Evolutionary conservation across 176 grass and related monocot genomes (phyloP).

Genomic region (Bromus sterilis): DNA sequence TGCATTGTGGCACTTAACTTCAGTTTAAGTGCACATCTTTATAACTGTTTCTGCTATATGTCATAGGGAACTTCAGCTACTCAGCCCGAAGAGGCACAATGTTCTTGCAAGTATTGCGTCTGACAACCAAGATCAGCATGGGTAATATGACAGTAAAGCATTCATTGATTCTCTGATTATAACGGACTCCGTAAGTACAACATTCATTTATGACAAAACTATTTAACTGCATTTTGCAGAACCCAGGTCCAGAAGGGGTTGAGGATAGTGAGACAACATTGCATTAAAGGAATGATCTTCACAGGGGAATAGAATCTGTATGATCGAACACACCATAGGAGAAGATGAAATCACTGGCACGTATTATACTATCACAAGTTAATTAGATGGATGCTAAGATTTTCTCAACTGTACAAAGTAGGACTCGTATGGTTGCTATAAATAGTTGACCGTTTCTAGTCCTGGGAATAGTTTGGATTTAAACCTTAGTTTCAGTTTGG

Average conservation of each 20-base stretch:
- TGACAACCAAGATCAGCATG: conserved; percentile 43
- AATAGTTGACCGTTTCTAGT: not conserved
- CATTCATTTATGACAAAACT: conserved; percentile 5
- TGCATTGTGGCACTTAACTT: not conserved
- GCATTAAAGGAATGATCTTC: not conserved
- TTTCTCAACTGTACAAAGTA: not conserved
- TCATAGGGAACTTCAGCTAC: conserved; percentile 44
- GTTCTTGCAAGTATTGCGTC: conserved; percentile 56
- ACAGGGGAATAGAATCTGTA: not conserved
- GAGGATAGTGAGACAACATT: not conserved
- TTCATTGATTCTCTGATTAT: not conserved
- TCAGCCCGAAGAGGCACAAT: conserved; percentile 47
- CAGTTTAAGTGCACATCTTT: conserved; percentile 10
- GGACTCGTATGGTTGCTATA: not conserved
- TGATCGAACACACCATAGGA: not conserved
- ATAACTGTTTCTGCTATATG: conserved; percentile 7
- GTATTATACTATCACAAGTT: not conserved
- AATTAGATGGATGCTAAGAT: not conserved
- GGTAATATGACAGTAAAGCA: not conserved
- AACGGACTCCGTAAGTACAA: not conserved
- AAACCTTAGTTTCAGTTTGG: no score
- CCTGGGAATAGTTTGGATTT: no score
- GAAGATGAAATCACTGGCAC: not conserved
- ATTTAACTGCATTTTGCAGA: not conserved
- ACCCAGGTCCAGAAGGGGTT: not conserved